These are phyloP conservation scores for Pichia cabralensis DNA, from an alignment of 805 yeast species.

Conservation along the genomic window DNA sequence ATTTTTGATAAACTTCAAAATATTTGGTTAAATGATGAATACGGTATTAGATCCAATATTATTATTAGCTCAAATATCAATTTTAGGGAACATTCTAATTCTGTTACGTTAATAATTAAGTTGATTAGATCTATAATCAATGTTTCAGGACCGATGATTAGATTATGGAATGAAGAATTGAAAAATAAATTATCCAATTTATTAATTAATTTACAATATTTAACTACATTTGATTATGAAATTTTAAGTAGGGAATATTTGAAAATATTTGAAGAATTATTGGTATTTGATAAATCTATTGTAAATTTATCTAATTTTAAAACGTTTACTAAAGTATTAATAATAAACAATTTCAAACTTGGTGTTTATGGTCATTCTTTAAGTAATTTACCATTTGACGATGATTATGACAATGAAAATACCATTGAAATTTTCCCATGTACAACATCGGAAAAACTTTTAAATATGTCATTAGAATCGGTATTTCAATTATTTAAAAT, in stretches of 20 bases:
- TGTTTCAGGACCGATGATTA: conserved; percentile 48
- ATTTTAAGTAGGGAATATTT: conserved; percentile 29
- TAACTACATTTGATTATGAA: conserved; percentile 25
- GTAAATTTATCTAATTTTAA: conserved; percentile 24
- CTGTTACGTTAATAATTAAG: conserved; percentile 34
- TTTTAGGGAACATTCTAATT: conserved; percentile 30
- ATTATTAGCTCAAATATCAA: conserved; percentile 41
- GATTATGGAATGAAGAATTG: conserved; percentile 21
- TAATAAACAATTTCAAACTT: conserved; percentile 26
- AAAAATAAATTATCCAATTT: conserved; percentile 29
- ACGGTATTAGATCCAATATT: conserved; percentile 35
- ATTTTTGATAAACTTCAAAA: conserved; percentile 32
- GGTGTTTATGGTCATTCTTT: conserved; percentile 22
- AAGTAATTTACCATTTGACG: conserved; percentile 17
- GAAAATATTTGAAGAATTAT: conserved; percentile 35
- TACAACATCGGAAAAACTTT: conserved; percentile 23
- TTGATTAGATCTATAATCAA: conserved; percentile 37
- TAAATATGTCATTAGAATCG: conserved; percentile 21
- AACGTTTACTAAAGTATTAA: conserved; percentile 22
- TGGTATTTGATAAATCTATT: conserved; percentile 33
- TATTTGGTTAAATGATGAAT: conserved; percentile 37
- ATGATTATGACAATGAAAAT: conserved; percentile 17
- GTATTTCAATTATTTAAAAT: conserved; percentile 23
- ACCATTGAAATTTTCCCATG: conserved; percentile 17
- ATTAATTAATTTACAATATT: conserved; percentile 29